Percentiles rank a stretch among this genome's conserved stretches.
These are phyloP conservation scores for Scedosporium dehoogii DNA, from an alignment of 2,329 filamentous ascomycete genomes.

Conservation along the genomic window DNA sequence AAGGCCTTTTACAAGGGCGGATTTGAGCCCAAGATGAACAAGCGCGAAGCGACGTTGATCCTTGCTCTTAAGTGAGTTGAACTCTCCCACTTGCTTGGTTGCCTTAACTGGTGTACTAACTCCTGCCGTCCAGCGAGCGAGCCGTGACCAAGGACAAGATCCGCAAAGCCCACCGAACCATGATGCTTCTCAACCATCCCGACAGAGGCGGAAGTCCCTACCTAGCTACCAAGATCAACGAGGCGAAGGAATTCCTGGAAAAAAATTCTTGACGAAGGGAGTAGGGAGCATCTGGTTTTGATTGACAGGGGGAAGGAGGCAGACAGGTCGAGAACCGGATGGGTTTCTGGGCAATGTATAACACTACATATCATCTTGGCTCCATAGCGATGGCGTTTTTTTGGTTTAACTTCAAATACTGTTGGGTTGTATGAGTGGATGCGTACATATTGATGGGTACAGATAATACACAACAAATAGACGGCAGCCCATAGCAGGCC, in stretches of 20 bases:
- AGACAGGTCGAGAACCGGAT: conserved; percentile 1
- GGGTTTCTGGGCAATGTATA: conserved; percentile 17
- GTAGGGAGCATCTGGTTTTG: not conserved
- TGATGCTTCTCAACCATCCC: conserved; percentile 97
- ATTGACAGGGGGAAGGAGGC: not conserved
- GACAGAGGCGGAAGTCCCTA: conserved; percentile 96
- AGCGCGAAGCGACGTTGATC: conserved; percentile 82
- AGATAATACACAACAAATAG: conserved; percentile 1
- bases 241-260: conserved; percentile 93
- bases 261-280: conserved; percentile 40
- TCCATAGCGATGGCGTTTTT: conserved; percentile 34
- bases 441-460: not conserved
- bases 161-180: conserved; percentile 85
- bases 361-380: conserved; percentile 26
- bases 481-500: not conserved
- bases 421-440: conserved; percentile 1
- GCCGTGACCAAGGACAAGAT: conserved; percentile 84
- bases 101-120: not conserved
- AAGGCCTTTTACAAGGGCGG: conserved; percentile 96
- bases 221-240: conserved; percentile 94
- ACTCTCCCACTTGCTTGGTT: not conserved
- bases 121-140: conserved; percentile 54
- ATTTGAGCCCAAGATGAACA: conserved; percentile 93
- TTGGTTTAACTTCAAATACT: conserved; percentile 21
- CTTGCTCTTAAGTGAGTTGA: conserved; percentile 69